Conservation (phyloP, 192 early-diverging fungal species). For the Rhizoclosmatium globosum region DNA sequence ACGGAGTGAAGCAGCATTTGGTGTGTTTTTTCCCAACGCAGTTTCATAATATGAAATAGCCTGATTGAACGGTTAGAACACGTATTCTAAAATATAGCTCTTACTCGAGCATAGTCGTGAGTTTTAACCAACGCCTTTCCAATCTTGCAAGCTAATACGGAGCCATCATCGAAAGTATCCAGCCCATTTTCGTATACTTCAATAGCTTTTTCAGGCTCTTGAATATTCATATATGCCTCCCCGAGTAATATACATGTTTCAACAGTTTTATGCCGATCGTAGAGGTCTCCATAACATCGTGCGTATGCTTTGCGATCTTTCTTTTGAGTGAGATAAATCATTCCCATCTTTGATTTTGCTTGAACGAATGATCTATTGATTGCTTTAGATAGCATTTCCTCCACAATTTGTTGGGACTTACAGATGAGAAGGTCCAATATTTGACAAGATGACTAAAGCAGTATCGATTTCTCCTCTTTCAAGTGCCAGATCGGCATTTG, state of each 20-base stretch:
- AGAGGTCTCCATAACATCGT: conserved; percentile 57
- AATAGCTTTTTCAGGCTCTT: conserved; percentile 65
- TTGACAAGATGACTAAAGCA: conserved; percentile 49
- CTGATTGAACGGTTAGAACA: conserved; percentile 20
- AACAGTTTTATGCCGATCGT: conserved; percentile 52
- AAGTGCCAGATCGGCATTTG: conserved; percentile 50
- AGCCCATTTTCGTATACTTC: conserved; percentile 60
- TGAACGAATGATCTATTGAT: conserved; percentile 47
- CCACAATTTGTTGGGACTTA: conserved; percentile 4
- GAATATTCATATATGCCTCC: conserved; percentile 65
- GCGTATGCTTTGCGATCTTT: conserved; percentile 62
- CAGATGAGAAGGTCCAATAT: conserved; percentile 44
- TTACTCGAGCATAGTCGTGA: conserved; percentile 56
- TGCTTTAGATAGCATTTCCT: background rate
- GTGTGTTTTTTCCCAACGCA: conserved; percentile 42
- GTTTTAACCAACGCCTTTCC: conserved; percentile 58
- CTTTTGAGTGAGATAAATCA: conserved; percentile 61
- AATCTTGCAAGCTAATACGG: conserved; percentile 52
- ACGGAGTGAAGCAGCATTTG: conserved; percentile 38
- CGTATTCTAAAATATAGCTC: background rate
- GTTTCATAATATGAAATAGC: conserved; percentile 58
- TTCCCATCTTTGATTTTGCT: conserved; percentile 53
- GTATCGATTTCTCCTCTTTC: conserved; percentile 51
- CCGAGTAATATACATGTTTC: conserved; percentile 60
- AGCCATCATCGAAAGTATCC: conserved; percentile 47